phyloP scores from a whole-genome alignment of 805 yeast genomes.

The Blastobotrys chiropterorum region DNA sequence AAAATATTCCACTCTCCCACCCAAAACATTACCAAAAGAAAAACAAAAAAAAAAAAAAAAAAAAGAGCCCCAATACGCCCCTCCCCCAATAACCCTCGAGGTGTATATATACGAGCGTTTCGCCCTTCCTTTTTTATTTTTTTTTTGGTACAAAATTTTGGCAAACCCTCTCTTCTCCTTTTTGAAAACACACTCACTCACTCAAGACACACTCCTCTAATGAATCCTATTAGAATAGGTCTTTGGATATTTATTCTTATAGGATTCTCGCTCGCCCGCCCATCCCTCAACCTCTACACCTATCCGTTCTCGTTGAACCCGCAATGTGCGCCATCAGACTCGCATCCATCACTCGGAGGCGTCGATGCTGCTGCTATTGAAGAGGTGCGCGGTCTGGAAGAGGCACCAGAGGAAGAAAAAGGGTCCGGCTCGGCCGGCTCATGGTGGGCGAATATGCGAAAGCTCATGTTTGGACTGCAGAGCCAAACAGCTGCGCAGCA shows the following conservation, averaged over 20 bases:
- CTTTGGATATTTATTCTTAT: background rate
- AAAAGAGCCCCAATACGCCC: background rate
- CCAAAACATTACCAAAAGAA: background rate
- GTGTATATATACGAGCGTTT: background rate
- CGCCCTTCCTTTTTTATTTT: background rate
- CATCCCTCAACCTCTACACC: constrained; percentile 1
- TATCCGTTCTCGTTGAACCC: constrained; percentile 1
- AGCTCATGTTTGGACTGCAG: background rate
- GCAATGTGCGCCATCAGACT: background rate
- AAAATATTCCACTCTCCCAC: background rate
- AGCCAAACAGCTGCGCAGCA: background rate
- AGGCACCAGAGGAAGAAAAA: background rate
- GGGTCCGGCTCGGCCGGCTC: background rate
- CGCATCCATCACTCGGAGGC: background rate
- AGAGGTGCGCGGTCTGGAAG: background rate
- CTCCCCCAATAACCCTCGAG: background rate
- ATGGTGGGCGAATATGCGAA: background rate
- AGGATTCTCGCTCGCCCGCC: background rate
- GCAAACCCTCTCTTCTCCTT: background rate
- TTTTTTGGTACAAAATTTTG: background rate
- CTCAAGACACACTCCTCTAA: background rate
- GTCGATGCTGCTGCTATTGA: background rate
- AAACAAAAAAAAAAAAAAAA: background rate
- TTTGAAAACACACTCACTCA: too few relatives aligned
- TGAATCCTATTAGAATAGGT: background rate